Evolutionary conservation across 768 basidiomycete species (phyloP).

Genomic region (Mycena epipterygia): DNA sequence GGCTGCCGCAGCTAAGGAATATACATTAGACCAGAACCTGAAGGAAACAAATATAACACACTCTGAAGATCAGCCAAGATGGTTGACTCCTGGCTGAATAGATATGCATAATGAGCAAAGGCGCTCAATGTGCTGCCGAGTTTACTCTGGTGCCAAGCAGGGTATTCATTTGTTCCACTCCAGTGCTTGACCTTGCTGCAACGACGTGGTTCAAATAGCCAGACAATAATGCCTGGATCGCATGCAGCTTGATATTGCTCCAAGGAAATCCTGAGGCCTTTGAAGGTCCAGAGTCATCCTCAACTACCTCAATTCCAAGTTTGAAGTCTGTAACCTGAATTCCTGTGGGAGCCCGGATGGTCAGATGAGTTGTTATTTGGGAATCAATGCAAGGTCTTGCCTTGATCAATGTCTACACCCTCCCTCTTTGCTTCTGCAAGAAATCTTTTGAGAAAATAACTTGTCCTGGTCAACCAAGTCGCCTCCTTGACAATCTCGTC

Average conservation of each 20-base stretch:
- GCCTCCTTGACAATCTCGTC: conserved; percentile 10
- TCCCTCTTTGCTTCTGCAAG: conserved; percentile 13
- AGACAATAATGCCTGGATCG: conserved; percentile 2
- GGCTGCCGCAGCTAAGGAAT: neutral
- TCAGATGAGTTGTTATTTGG: neutral
- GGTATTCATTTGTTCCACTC: conserved; percentile 26
- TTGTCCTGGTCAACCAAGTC: neutral
- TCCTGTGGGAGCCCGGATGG: neutral
- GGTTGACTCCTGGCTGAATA: no score
- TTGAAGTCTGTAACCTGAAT: conserved; percentile 12
- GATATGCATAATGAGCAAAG: no score
- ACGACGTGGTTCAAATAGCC: conserved; percentile 19
- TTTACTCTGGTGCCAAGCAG: no score
- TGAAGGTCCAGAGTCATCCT: conserved; percentile 5
- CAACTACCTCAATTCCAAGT: conserved; percentile 7
- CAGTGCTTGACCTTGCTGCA: conserved; percentile 19
- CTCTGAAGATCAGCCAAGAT: no score
- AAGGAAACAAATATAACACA: no score
- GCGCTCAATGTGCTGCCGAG: no score
- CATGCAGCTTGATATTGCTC: conserved; percentile 5
- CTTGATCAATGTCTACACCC: conserved; percentile 4
- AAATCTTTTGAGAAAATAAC: conserved; percentile 2
- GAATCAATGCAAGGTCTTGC: neutral
- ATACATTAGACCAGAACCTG: neutral
- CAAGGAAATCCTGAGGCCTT: no score